Percentiles rank a stretch among this genome's conserved stretches.
Evolutionary conservation across 805 yeast genomes (phyloP).

Genomic region (Barnettozyma pratensis): DNA sequence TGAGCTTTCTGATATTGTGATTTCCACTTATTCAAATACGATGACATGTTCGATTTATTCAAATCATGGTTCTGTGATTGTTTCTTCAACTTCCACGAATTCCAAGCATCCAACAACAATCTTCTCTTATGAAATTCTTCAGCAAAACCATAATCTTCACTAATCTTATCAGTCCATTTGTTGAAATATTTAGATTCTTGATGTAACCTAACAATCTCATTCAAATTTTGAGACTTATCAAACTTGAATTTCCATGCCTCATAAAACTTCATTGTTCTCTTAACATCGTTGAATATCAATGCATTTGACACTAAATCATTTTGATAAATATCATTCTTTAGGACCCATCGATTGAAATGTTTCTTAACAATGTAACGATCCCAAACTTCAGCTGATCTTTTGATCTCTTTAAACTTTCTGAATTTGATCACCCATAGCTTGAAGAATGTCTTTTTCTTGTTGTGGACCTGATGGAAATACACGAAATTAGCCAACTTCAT

Average conservation of each 20-base stretch:
- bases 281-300: conserved; percentile 11
- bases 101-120: conserved; percentile 3
- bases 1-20: not conserved
- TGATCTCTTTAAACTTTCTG: conserved; percentile 14
- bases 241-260: conserved; percentile 19
- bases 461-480: conserved; percentile 11
- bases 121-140: conserved; percentile 4
- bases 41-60: not conserved
- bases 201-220: conserved; percentile 13
- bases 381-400: conserved; percentile 16
- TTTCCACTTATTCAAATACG: conserved; percentile 11
- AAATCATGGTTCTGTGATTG: no score
- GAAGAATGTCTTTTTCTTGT: conserved; percentile 3
- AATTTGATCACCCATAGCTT: conserved; percentile 19
- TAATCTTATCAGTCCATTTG: conserved; percentile 13
- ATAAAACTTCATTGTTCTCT: conserved; percentile 13
- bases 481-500: conserved; percentile 21
- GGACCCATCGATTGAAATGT: conserved; percentile 7
- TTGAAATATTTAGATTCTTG: conserved; percentile 11
- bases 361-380: conserved; percentile 14
- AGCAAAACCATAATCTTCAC: not conserved
- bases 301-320: conserved; percentile 21
- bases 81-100: conserved; percentile 9
- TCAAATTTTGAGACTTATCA: conserved; percentile 6
- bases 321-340: conserved; percentile 10